Base-by-base conservation (phyloP, 1,139 yeast species). In the Debaryomycetaceae sp. region DNA sequence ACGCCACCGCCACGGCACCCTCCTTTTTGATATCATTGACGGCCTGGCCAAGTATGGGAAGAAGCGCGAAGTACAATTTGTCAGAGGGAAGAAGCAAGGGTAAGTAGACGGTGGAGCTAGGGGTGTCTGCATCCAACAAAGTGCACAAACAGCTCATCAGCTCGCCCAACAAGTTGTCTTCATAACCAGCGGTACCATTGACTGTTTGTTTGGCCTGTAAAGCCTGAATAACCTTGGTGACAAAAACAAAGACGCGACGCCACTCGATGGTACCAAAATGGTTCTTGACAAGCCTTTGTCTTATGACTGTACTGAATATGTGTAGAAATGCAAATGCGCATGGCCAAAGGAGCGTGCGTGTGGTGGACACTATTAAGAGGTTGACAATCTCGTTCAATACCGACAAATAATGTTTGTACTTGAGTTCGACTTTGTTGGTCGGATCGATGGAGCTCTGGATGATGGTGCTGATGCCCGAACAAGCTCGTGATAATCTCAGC, bases 401-500 rank as follows among this genome's bases (percentile, higher is more conserved):
- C 10, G 51, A 52, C 12, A 55, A 47, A 34, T 53, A 57, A 13
- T 53, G 48, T 43, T 58, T 63, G 34, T 52, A 53, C 29, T 59
- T 61, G 9, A 51, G 29, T 6, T 43, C 40, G n/a, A 41, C 9
- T 14, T 9, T 33, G n/a, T 35, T 30, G 12, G 37, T 16, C 21
- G 43, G 46, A n/a, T 38, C 38, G 11, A 51, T 32, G 4, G 49
- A 41, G 23, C 46, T 56, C 15, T 51, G 51, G 2, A 66, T 41
- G 2, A 73, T 28, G 12, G 51, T 46, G 30, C 63, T 47, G 4
- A 75, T 41, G 4, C 61, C 45, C 23, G 58, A 58, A 0, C 78
- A 59, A 0, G 70, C 67, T 16, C 54, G 51, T 3, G 64, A 49
- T 13, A 77, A 46, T 27, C 83, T 51, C 7, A 52, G 41, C 29